Evolutionary conservation across 2,329 filamentous ascomycete genomes (phyloP), one percentile per base, ranked within the genome.

Genomic region (Pseudopithomyces maydicus): DNA sequence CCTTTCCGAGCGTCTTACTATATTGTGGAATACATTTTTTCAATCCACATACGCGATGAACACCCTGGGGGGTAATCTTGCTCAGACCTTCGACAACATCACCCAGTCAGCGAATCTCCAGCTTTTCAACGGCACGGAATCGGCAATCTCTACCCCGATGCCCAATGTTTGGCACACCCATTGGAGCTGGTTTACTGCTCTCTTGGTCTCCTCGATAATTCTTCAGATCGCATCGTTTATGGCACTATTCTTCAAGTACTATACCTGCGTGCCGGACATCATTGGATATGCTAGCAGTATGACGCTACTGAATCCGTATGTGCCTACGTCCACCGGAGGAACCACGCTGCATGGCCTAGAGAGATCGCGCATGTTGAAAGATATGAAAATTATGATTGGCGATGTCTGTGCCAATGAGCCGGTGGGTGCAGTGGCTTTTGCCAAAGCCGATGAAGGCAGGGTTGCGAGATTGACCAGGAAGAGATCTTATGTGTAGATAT

Each of bases 341-440:
- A 69, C 69, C 6, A 69, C 67, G 12, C 51, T 72, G 38, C 56
- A 69, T 57, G 67, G 67, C 0, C 46, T 70, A 8, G 68, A 72
- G 54, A 57, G 65, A 45, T 57, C 62, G 8, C 62, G 62, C 3
- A 26, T 74, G 32, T 41, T 74, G 36, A 63, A 65, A 17, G 57
- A 72, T 41, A 35, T 70, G 38, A 65, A 57, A 1, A 55, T 73
- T 1, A 59, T 62, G 23, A 69, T 74, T 48, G 69, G 67, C 12
- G 70, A 74, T 52, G 70, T 74, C 0, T 70, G 70, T 49, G 43
- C 59, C 6, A 61, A 61, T 41, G 67, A 71, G 33, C 59, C 67
- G 1, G 64, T 71, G 1, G 70, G 69, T 11, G 63, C 66, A 19
- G 67, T 73, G 49, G 66, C 67, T 2, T 63, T 71, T 53, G 68